phyloP scores from a whole-genome alignment of 208 protist species.

The Blechomonas ayalai region DNA sequence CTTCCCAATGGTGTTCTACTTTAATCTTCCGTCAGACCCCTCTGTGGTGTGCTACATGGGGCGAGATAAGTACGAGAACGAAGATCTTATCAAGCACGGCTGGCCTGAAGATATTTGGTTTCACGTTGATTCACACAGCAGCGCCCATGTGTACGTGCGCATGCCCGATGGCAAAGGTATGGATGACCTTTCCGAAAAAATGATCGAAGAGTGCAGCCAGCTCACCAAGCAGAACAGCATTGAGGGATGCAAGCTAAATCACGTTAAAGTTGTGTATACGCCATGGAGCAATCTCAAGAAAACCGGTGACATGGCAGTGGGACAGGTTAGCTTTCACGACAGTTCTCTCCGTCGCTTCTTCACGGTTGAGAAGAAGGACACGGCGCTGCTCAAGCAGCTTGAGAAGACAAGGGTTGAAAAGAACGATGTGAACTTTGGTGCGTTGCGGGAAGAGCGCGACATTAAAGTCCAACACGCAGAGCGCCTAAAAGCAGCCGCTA shows the following conservation, averaged over 20 bases:
- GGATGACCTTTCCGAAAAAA: conserved; percentile 83
- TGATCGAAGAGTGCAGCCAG: conserved; percentile 96
- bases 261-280: conserved; percentile 95
- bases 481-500: conserved; percentile 24
- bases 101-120: conserved; percentile 98
- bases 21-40: conserved; percentile 82
- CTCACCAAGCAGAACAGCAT: conserved; percentile 97
- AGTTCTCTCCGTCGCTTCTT: conserved; percentile 69
- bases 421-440: conserved; percentile 76
- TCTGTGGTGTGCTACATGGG: conserved; percentile 96
- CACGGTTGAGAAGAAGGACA: conserved; percentile 82
- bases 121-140: conserved; percentile 96
- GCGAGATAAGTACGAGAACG: conserved; percentile 98
- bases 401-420: conserved; percentile 93
- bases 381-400: conserved; percentile 82
- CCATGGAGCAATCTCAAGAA: conserved; percentile 97
- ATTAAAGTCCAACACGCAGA: conserved; percentile 47
- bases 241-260: conserved; percentile 91
- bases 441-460: conserved; percentile 72
- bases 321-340: conserved; percentile 94
- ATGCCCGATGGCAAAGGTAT: conserved; percentile 86
- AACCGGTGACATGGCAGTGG: conserved; percentile 93
- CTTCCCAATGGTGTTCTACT: conserved; percentile 95
- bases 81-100: conserved; percentile 96
- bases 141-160: conserved; percentile 98